A percentile compares a stretch with the other conserved stretches of the same genome.
Evolutionary conservation across 106 monocot genomes (phyloP).

Genomic region (Platanthera zijinensis): DNA sequence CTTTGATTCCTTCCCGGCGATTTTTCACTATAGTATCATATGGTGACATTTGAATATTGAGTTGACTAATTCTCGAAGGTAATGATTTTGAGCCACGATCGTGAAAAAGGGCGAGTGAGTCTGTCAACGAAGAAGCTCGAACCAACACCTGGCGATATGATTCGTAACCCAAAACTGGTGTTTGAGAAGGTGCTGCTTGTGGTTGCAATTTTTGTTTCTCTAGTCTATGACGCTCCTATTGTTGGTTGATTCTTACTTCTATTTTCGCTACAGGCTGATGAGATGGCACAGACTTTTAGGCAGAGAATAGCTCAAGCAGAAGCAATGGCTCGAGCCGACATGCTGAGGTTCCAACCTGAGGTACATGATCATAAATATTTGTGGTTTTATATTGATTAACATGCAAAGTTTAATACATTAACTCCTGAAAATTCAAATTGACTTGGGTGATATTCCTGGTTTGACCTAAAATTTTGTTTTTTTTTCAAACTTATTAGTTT

Average conservation of each 20-base stretch:
- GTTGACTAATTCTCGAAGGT: conserved; percentile 32
- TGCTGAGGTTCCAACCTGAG: conserved; percentile 99
- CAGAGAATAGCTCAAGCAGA: conserved; percentile 99
- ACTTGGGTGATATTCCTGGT: not conserved
- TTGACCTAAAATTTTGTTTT: not conserved
- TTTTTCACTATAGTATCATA: not conserved
- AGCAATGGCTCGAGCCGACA: conserved; percentile 97
- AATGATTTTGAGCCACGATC: conserved; percentile 94
- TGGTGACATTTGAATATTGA: not conserved
- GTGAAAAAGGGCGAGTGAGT: conserved; percentile 78
- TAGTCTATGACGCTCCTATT: not conserved
- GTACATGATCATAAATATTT: conserved; percentile 18
- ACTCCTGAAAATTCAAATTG: not conserved
- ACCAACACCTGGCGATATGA: conserved; percentile 98
- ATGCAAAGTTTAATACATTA: not conserved
- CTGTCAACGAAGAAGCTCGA: conserved; percentile 96
- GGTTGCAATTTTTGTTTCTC: not conserved
- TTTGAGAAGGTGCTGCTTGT: conserved; percentile 76
- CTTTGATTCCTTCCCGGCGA: not conserved
- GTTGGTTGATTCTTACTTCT: conserved; percentile 3
- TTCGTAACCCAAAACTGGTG: conserved; percentile 88
- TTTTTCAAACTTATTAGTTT: not conserved
- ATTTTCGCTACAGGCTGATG: conserved; percentile 60
- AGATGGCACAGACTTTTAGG: conserved; percentile 96
- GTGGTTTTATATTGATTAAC: not conserved